Evolutionary conservation across 176 grass and related monocot genomes (phyloP).

Genomic region (Thinopyrum elongatum): DNA sequence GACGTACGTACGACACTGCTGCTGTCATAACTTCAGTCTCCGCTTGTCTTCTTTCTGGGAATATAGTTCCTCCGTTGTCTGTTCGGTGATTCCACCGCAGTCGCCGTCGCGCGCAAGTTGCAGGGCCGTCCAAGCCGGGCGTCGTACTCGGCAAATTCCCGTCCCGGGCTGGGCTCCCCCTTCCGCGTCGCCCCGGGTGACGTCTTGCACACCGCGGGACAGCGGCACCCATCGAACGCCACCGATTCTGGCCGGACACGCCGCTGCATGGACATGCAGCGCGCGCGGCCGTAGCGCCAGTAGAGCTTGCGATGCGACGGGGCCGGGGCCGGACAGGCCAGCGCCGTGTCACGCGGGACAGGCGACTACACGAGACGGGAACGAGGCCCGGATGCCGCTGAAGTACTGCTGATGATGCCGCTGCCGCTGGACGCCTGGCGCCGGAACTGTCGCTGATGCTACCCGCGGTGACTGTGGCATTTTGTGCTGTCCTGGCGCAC

Average conservation of each 20-base stretch:
- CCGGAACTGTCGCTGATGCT: slow-evolving; percentile 36
- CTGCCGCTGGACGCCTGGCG: not conserved
- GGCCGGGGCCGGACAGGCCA: not conserved
- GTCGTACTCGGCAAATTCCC: slow-evolving; percentile 2
- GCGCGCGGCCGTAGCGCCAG: not conserved
- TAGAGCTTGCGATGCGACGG: not conserved
- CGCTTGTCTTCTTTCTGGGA: not conserved
- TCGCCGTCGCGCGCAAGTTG: not conserved
- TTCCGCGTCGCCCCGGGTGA: slow-evolving; percentile 21
- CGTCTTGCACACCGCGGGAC: slow-evolving; percentile 16
- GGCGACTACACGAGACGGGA: not conserved
- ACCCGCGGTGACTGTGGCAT: slow-evolving; percentile 10
- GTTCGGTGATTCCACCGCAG: not conserved
- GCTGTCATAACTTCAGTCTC: not conserved
- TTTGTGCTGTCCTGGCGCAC: not conserved
- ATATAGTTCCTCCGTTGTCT: not conserved
- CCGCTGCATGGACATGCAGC: not conserved
- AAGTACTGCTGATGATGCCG: too few species aligned
- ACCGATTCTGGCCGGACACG: not conserved
- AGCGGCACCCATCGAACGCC: not conserved
- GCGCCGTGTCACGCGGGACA: not conserved
- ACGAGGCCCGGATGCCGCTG: too few species aligned
- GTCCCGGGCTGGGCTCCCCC: not conserved
- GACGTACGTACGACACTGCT: not conserved
- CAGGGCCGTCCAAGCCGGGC: not conserved